These are phyloP conservation scores for Pseudogymnoascus sp. DNA, from an alignment of 2,329 filamentous ascomycete genomes.

Conservation along the genomic window DNA sequence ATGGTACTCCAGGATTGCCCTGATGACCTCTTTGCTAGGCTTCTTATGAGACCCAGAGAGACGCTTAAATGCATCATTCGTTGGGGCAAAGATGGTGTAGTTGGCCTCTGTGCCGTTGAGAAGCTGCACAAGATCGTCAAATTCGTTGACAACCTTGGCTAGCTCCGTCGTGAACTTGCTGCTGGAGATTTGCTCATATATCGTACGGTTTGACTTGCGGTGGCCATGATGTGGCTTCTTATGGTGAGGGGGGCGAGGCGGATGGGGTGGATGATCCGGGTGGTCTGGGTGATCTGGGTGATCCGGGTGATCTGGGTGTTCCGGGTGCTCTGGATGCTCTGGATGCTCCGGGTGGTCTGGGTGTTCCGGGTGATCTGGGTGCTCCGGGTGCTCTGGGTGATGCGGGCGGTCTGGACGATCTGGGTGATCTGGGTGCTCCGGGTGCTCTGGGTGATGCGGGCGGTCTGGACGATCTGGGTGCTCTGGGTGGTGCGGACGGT, in stretches of 20 bases:
- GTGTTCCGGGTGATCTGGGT: slow-evolving; percentile 19
- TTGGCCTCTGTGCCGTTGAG: slow-evolving; percentile 69
- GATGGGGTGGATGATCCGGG: slow-evolving; percentile 22
- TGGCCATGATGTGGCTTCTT: slow-evolving; percentile 20
- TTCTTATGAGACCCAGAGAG: slow-evolving; percentile 45
- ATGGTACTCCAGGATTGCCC: slow-evolving; percentile 67
- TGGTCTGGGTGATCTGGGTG: background rate
- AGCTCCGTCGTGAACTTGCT: slow-evolving; percentile 73
- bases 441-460: slow-evolving; percentile 18
- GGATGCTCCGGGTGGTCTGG: too few relatives aligned
- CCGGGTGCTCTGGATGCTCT: too few relatives aligned
- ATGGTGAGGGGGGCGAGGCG: slow-evolving; percentile 25
- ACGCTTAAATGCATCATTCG: slow-evolving; percentile 64
- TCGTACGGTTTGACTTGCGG: slow-evolving; percentile 55
- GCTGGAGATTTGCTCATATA: slow-evolving; percentile 70
- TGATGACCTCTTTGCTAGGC: slow-evolving; percentile 61
- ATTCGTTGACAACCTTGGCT: slow-evolving; percentile 63
- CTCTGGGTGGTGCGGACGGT: background rate
- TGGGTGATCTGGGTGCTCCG: slow-evolving; percentile 23
- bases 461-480: background rate
- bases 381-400: slow-evolving; percentile 19
- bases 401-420: background rate
- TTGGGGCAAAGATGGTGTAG: slow-evolving; percentile 74
- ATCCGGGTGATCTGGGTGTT: too few relatives aligned
- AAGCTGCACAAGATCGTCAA: slow-evolving; percentile 59